Base-by-base conservation (phyloP, 345 rosid species). In the Barbarea vulgaris region DNA sequence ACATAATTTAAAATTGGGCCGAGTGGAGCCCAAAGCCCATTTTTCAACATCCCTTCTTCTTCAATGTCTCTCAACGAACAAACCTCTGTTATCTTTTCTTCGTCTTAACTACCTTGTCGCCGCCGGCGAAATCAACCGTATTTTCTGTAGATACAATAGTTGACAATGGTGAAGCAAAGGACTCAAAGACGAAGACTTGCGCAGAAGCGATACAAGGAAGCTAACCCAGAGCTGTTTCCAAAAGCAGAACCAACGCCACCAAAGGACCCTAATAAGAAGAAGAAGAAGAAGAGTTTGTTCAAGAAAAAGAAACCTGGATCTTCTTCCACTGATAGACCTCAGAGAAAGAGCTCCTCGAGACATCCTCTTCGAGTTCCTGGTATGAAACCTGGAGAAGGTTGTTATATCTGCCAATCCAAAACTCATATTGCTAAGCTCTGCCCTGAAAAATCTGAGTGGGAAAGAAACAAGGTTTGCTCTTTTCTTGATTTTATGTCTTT, bases 291-390 rank as follows among this genome's bases (percentile, higher is more conserved):
- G 76, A 80, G 80, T 82, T 79, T 68, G 46, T 84, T 93, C 83
- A 91, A 94, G 87, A 85, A 80, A 53, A 86, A 87, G 69, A 85
- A 67, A 21, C 73, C 84, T 12, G 85, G 60, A 6, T 28, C 82
- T 36, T 28, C 82, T 36, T 84, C 77, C 68, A 69, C 82, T 2
- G 77, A 48, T 21, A 77, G 67, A 51, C 56, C 80, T 73, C 46
- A 31, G 4, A 86, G 77, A 70, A 85, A 44, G 8, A 77, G 87
- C 60, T 76, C 87, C 24, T 78, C 81, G 17, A 77, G 63, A 34
- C 99, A 89, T 80, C 99, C 99, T 15, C 87, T 95, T 14, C 82
- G 97, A 44, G 83, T 92, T 42, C 93, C 97, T 59, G 99, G 99
- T 31, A 86, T 92, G 97, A 95, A 83, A 79, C 97, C 99, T 15